Percentiles rank a stretch among this genome's conserved stretches.
These are phyloP conservation scores for Linnemannia schmuckeri DNA, from an alignment of 192 early-diverging fungal species.

Conservation along the genomic window DNA sequence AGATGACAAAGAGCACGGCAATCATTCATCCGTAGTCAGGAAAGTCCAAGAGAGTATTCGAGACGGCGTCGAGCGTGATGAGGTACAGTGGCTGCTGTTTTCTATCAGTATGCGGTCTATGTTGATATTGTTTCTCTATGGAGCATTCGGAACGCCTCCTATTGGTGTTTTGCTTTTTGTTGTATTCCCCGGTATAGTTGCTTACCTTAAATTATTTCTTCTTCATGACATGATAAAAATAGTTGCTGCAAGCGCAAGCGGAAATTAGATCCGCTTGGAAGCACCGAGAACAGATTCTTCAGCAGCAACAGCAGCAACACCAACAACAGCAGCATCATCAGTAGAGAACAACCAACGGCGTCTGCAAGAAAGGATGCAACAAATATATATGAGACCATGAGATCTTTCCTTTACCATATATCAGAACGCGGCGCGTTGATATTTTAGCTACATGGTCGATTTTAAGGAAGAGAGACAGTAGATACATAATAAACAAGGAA, in stretches of 20 bases:
- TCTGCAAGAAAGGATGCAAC: background rate
- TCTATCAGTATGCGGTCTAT: background rate
- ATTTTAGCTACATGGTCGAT: background rate
- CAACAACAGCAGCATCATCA: constrained; percentile 6
- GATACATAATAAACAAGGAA: background rate
- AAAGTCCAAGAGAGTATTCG: constrained; percentile 77
- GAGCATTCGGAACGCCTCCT: background rate
- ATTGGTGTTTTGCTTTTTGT: background rate
- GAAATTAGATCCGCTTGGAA: constrained; percentile 54
- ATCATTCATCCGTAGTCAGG: constrained; percentile 71
- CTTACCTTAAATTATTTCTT: background rate
- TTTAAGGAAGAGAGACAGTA: background rate
- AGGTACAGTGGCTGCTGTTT: constrained; percentile 37
- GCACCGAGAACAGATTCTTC: constrained; percentile 20
- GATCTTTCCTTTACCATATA: background rate
- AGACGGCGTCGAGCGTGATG: constrained; percentile 77
- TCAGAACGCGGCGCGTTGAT: background rate
- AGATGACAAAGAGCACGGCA: constrained; percentile 83
- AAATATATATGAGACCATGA: background rate
- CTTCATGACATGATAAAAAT: background rate
- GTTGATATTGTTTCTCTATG: background rate
- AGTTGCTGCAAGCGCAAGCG: constrained; percentile 43
- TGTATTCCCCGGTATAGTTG: background rate
- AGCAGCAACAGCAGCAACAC: background rate
- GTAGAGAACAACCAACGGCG: background rate